phyloP scores from a whole-genome alignment of 352 stramenopile genomes.

The Globisporangium orthogonon region DNA sequence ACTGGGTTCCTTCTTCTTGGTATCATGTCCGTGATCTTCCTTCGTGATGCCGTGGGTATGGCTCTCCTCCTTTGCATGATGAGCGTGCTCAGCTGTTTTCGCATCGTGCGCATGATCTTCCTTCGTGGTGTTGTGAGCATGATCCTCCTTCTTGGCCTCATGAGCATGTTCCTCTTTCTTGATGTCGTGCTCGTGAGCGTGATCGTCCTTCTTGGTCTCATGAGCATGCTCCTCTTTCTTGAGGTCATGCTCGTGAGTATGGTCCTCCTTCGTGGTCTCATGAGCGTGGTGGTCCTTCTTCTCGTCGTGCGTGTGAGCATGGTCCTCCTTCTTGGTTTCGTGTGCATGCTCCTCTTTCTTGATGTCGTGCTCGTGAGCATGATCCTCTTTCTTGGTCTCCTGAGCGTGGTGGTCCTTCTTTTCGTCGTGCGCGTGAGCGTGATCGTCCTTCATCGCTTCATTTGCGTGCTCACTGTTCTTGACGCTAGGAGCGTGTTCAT shows the following conservation, averaged over 20 bases:
- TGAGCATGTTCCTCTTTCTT: not conserved
- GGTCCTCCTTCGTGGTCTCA: not conserved
- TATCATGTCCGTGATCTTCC: not conserved
- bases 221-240: not conserved
- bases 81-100: not conserved
- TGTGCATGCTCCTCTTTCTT: constrained; percentile 2
- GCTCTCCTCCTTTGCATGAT: constrained; percentile 1
- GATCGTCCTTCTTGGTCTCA: not conserved
- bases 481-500: not conserved
- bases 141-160: not conserved
- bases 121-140: not conserved
- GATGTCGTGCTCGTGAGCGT: not conserved
- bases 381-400: constrained; percentile 5
- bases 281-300: not conserved
- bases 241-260: not conserved
- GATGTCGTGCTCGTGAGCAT: not conserved
- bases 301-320: not conserved
- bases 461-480: constrained; percentile 3
- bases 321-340: not conserved
- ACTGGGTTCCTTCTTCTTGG: not conserved
- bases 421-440: not conserved
- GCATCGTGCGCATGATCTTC: not conserved
- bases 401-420: constrained; percentile 8
- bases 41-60: not conserved
- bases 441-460: not conserved